These are phyloP conservation scores for Psilocybe mexicana DNA, from an alignment of 1,284 basidiomycete species.

Conservation along the genomic window DNA sequence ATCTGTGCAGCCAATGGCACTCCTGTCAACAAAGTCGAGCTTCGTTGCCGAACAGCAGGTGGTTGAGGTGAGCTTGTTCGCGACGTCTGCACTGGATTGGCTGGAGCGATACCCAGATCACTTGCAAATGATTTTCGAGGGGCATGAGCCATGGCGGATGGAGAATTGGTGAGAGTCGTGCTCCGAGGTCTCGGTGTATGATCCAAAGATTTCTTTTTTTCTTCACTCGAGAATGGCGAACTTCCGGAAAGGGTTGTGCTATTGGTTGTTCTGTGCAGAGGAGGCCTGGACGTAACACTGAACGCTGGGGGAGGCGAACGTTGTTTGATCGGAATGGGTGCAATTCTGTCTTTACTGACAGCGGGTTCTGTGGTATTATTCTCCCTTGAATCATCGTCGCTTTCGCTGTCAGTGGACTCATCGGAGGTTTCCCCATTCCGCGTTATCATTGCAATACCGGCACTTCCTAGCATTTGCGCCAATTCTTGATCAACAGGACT, in stretches of 20 bases:
- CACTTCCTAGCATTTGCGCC: slow-evolving; percentile 38
- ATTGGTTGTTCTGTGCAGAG: slow-evolving; percentile 23
- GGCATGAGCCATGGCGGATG: slow-evolving; percentile 12
- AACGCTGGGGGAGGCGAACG: slow-evolving; percentile 63
- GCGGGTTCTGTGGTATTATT: slow-evolving; percentile 15
- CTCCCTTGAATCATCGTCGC: slow-evolving; percentile 26
- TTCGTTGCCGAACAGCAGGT: slow-evolving; percentile 25
- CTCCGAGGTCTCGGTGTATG: slow-evolving; percentile 23
- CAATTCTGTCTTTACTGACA: slow-evolving; percentile 33
- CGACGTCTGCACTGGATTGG: background rate
- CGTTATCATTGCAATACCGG: slow-evolving; percentile 38
- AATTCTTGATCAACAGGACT: slow-evolving; percentile 40
- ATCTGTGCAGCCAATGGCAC: slow-evolving; percentile 24
- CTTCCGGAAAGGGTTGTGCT: slow-evolving; percentile 16
- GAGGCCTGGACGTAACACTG: slow-evolving; percentile 67
- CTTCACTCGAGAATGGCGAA: slow-evolving; percentile 7
- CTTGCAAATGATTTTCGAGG: slow-evolving; percentile 5
- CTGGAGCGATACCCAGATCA: slow-evolving; percentile 1
- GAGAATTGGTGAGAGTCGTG: slow-evolving; percentile 31
- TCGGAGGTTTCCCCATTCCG: slow-evolving; percentile 25
- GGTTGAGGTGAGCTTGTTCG: background rate
- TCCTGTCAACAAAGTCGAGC: slow-evolving; percentile 32
- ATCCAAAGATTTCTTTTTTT: slow-evolving; percentile 5
- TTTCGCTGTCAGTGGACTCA: slow-evolving; percentile 22
- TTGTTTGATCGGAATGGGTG: slow-evolving; percentile 65